These are phyloP conservation scores for Francoa sonchifolia DNA, from an alignment of 441 rosid genomes.

Conservation along the genomic window DNA sequence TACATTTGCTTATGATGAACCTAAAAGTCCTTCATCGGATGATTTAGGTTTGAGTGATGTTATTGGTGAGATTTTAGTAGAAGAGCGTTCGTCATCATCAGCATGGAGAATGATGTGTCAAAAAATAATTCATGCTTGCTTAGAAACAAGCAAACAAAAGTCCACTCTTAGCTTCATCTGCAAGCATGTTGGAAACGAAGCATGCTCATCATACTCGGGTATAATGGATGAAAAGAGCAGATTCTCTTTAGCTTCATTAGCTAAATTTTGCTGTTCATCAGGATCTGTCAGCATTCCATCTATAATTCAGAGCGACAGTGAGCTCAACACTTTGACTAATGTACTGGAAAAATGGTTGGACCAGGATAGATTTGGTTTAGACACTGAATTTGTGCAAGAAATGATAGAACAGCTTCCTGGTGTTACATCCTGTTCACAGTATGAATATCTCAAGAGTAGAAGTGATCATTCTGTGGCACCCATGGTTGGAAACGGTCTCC, in stretches of 20 bases:
- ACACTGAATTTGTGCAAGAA: constrained; percentile 85
- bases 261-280: constrained; percentile 56
- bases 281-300: constrained; percentile 22
- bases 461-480: constrained; percentile 23
- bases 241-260: constrained; percentile 24
- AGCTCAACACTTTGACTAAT: constrained; percentile 30
- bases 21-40: constrained; percentile 16
- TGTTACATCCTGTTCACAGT: constrained; percentile 47
- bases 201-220: constrained; percentile 26
- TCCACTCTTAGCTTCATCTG: constrained; percentile 44
- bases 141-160: constrained; percentile 28
- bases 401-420: constrained; percentile 77
- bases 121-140: constrained; percentile 51
- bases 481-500: constrained; percentile 58
- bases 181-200: constrained; percentile 46
- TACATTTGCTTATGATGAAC: constrained; percentile 19
- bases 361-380: constrained; percentile 89
- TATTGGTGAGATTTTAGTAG: constrained; percentile 69
- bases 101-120: constrained; percentile 71
- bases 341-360: constrained; percentile 63
- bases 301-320: constrained; percentile 26
- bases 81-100: constrained; percentile 50
- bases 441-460: constrained; percentile 55
- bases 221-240: constrained; percentile 27
- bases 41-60: constrained; percentile 31